phyloP scores from a whole-genome alignment of 768 basidiomycete genomes.

The Imleria badia region DNA sequence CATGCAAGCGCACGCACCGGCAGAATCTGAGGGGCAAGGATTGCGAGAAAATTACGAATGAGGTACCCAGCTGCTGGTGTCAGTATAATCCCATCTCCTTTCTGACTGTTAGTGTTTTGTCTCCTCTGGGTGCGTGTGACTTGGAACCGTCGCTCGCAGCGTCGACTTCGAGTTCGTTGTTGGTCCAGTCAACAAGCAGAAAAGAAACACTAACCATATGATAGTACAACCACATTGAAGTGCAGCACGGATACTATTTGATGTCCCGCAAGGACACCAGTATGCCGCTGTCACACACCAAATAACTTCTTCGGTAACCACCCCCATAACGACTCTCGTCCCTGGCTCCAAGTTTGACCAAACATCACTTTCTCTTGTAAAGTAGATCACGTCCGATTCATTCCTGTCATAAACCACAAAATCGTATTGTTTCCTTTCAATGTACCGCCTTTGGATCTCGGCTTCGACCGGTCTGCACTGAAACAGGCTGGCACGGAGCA shows the following conservation, averaged over 20 bases:
- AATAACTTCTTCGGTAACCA: background rate
- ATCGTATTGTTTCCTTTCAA: background rate
- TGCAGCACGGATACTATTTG: no score
- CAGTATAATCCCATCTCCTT: no score
- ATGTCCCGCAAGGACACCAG: background rate
- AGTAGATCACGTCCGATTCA: background rate
- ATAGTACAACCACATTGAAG: background rate
- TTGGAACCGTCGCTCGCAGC: background rate
- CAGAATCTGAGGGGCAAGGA: no score
- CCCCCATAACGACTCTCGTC: constrained; percentile 2
- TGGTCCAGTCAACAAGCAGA: background rate
- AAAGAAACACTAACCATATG: background rate
- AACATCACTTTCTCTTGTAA: background rate
- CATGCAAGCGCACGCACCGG: no score
- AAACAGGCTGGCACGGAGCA: background rate
- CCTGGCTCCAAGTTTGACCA: background rate
- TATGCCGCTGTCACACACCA: background rate
- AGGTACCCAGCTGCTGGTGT: background rate
- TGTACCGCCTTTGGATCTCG: constrained; percentile 1
- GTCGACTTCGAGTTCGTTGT: background rate
- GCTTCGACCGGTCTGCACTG: background rate
- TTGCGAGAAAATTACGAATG: constrained; percentile 3
- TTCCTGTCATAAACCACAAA: background rate
- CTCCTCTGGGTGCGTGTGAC: background rate
- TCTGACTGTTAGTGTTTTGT: background rate